These are phyloP conservation scores for Suillus luteus DNA, from an alignment of 768 basidiomycete species.

Conservation along the genomic window DNA sequence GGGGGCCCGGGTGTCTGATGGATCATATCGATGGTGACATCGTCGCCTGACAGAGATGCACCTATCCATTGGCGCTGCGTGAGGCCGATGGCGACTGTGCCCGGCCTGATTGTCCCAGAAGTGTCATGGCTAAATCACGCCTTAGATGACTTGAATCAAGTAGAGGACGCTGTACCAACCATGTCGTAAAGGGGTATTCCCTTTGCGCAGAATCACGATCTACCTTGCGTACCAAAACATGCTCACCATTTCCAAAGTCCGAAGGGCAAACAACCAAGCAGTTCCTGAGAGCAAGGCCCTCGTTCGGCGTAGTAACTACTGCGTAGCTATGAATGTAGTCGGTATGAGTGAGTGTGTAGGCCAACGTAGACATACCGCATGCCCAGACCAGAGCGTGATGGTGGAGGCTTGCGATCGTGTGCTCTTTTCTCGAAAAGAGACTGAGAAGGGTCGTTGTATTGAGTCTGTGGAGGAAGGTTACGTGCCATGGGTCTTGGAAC, in stretches of 20 bases:
- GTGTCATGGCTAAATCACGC: slow-evolving; percentile 65
- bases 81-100: slow-evolving; percentile 74
- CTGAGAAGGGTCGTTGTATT: slow-evolving; percentile 57
- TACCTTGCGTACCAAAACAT: slow-evolving; percentile 71
- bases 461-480: slow-evolving; percentile 41
- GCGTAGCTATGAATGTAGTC: slow-evolving; percentile 41
- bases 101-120: slow-evolving; percentile 66
- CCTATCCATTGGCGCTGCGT: slow-evolving; percentile 90
- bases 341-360: background rate
- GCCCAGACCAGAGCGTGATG: slow-evolving; percentile 29
- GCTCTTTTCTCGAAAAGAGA: slow-evolving; percentile 53
- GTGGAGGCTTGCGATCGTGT: slow-evolving; percentile 43
- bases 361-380: slow-evolving; percentile 23
- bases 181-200: slow-evolving; percentile 66
- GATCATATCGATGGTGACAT: slow-evolving; percentile 68
- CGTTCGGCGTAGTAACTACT: slow-evolving; percentile 63
- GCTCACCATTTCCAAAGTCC: slow-evolving; percentile 74
- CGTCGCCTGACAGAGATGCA: slow-evolving; percentile 76
- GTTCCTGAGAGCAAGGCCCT: slow-evolving; percentile 75
- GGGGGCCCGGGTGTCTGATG: slow-evolving; percentile 46
- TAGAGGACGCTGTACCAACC: slow-evolving; percentile 46
- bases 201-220: slow-evolving; percentile 11
- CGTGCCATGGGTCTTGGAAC: slow-evolving; percentile 37
- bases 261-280: slow-evolving; percentile 76
- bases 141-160: slow-evolving; percentile 28